A percentile compares a stretch with the other conserved stretches of the same genome.
These are phyloP conservation scores for Gaertneriomyces semiglobifer DNA, from an alignment of 192 early-diverging fungal species.

Conservation along the genomic window DNA sequence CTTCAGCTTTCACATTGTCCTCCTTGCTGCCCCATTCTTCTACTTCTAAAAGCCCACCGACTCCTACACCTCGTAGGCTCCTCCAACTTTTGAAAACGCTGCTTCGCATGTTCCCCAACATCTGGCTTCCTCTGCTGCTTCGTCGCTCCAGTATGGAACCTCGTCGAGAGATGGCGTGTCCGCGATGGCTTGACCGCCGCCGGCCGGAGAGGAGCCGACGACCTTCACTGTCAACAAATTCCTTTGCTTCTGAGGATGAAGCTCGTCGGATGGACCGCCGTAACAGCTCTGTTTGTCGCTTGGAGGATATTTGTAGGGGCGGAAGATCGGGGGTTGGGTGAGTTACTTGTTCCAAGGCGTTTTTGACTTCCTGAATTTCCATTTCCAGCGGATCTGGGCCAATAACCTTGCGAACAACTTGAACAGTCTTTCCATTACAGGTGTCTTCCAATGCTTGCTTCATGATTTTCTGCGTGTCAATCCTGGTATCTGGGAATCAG, in stretches of 20 bases:
- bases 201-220: background rate
- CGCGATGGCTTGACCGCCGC: background rate
- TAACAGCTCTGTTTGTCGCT: slow-evolving; percentile 26
- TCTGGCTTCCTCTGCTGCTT: background rate
- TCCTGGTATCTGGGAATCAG: slow-evolving; percentile 19
- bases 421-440: slow-evolving; percentile 26
- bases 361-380: slow-evolving; percentile 44
- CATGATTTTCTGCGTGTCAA: slow-evolving; percentile 36
- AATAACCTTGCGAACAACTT: slow-evolving; percentile 15
- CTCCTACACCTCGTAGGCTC: background rate
- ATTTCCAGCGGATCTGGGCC: slow-evolving; percentile 30
- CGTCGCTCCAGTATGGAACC: background rate
- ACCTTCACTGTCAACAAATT: background rate
- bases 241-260: background rate
- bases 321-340: slow-evolving; percentile 36
- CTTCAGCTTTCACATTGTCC: background rate
- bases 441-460: slow-evolving; percentile 30
- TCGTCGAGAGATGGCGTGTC: no score
- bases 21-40: background rate
- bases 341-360: slow-evolving; percentile 39
- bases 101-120: background rate
- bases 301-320: slow-evolving; percentile 23
- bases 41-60: background rate
- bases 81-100: background rate
- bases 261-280: slow-evolving; percentile 15